Evolutionary conservation across 345 rosid genomes (phyloP).

Genomic region (Brassica carinata): DNA sequence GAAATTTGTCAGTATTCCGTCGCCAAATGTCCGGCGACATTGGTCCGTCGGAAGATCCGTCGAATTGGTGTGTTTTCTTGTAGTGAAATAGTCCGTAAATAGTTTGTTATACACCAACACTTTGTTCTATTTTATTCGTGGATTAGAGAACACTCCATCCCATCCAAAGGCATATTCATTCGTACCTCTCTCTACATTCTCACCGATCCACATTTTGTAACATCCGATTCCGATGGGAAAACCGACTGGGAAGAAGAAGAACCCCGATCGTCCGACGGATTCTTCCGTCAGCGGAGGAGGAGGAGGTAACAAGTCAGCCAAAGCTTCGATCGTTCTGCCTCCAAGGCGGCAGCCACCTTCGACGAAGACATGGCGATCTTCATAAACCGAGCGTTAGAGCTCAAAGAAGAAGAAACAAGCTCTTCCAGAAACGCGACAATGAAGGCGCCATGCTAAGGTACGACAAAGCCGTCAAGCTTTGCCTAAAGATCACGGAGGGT

Average conservation of each 20-base stretch:
- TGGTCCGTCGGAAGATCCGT: no score
- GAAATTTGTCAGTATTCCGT: no score
- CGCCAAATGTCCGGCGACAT: no score
- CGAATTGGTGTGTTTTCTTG: no score
- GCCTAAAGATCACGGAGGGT: conserved; percentile 74
- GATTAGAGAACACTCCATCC: conserved; percentile 27
- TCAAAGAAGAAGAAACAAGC: conserved; percentile 89
- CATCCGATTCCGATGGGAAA: conserved; percentile 62
- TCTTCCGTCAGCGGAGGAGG: conserved; percentile 33
- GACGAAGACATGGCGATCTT: conserved; percentile 90
- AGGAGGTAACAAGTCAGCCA: conserved; percentile 47
- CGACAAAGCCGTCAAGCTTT: conserved; percentile 87
- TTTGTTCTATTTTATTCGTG: conserved; percentile 9
- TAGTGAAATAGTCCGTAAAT: conserved; percentile 16
- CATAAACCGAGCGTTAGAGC: conserved; percentile 84
- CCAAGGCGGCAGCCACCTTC: conserved; percentile 56
- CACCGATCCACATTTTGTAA: not conserved
- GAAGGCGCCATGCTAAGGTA: conserved; percentile 93
- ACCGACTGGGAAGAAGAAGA: conserved; percentile 84
- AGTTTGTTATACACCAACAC: not conserved
- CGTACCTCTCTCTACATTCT: not conserved
- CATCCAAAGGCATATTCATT: not conserved
- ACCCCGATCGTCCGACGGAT: conserved; percentile 41
- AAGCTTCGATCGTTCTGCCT: conserved; percentile 51
- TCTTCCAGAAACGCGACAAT: conserved; percentile 75